These are phyloP conservation scores for Sonneratia alba DNA, from an alignment of 345 rosid species.

Conservation along the genomic window DNA sequence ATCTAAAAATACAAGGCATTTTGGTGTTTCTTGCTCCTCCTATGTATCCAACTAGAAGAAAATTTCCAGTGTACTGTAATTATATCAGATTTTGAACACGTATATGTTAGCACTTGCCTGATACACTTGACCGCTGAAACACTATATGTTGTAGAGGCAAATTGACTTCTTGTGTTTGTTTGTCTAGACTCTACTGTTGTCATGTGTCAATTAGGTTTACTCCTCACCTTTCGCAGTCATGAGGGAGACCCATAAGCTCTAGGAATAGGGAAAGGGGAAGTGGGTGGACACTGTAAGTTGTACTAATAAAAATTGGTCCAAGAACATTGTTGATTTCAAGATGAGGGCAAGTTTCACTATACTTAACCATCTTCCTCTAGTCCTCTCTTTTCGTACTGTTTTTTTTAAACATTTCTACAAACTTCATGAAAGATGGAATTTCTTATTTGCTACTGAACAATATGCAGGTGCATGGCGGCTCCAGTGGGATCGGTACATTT, in stretches of 20 bases:
- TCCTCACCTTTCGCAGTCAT: neutral
- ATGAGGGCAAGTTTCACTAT: too few relatives aligned
- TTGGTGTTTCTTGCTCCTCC: neutral
- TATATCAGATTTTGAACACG: neutral
- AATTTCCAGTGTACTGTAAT: neutral
- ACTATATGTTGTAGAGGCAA: neutral
- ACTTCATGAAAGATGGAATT: neutral
- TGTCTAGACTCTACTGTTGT: neutral
- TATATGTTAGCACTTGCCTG: neutral
- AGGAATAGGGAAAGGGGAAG: neutral
- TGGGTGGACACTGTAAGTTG: neutral
- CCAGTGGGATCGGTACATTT: slow-evolving; percentile 89
- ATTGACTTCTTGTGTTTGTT: neutral
- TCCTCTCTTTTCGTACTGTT: too few relatives aligned
- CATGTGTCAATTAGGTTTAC: neutral
- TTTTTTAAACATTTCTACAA: neutral
- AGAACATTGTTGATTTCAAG: too few relatives aligned
- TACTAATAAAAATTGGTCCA: too few relatives aligned
- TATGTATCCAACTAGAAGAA: neutral
- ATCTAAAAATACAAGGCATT: neutral
- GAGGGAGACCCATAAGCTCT: neutral
- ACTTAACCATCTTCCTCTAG: too few relatives aligned
- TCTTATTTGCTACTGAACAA: neutral
- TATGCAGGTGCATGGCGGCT: slow-evolving; percentile 79
- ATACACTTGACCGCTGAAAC: neutral